Conservation (phyloP, 139 green algal species). For the Closterium sp. region DNA sequence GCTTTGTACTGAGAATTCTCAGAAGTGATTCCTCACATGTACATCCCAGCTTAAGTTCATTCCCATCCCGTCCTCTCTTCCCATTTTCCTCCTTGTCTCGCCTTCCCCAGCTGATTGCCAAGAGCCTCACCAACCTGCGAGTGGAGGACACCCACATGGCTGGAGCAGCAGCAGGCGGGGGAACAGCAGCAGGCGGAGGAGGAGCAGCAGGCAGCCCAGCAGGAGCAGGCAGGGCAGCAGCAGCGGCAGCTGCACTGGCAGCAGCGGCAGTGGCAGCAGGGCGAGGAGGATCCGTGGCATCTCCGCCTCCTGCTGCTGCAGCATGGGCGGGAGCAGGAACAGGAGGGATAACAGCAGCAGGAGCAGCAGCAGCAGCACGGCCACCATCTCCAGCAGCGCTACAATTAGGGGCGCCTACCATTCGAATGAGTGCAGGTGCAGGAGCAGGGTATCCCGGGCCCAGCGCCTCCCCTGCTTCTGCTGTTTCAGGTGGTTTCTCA, state of each 20-base stretch:
- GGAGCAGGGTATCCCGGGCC: neutral
- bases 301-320: neutral
- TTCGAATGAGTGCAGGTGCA: neutral
- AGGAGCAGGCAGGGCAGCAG: no score
- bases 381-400: neutral
- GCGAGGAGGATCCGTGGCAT: neutral
- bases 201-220: no score
- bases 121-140: no score
- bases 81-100: no score
- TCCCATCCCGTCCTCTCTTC: no score
- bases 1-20: no score
- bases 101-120: no score
- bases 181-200: no score
- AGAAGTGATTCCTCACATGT: no score
- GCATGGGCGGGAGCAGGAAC: neutral
- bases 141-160: neutral
- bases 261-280: no score
- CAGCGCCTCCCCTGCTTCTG: neutral
- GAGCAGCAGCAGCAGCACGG: neutral
- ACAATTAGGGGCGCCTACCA: neutral
- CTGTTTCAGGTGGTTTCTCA: neutral
- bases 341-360: neutral
- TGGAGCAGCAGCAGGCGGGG: neutral
- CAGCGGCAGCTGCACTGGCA: no score
- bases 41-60: no score